phyloP scores from a whole-genome alignment of 2,329 filamentous ascomycete genomes.

The Dactylonectria estremocensis region DNA sequence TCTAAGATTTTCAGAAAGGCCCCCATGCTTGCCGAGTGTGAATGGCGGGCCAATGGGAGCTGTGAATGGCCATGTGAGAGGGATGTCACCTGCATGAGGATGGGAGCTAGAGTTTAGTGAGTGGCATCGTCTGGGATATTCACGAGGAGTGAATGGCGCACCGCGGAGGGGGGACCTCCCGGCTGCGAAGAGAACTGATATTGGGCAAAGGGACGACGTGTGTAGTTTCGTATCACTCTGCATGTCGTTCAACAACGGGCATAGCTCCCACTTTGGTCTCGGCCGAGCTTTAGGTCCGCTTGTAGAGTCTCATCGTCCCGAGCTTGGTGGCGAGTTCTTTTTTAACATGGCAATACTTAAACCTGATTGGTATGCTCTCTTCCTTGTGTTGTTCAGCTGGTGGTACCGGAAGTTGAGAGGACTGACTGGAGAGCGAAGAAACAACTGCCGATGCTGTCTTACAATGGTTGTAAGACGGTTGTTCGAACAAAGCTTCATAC shows the following conservation, averaged over 20 bases:
- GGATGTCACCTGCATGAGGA: constrained; percentile 48
- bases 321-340: constrained; percentile 3
- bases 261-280: constrained; percentile 24
- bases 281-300: constrained; percentile 19
- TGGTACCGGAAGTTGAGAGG: not conserved
- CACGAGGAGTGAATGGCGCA: constrained; percentile 7
- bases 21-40: constrained; percentile 38
- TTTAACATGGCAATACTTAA: constrained; percentile 9
- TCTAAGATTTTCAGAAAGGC: constrained; percentile 36
- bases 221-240: constrained; percentile 12
- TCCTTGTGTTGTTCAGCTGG: not conserved
- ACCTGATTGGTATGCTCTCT: constrained; percentile 1
- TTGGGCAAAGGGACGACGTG: constrained; percentile 2
- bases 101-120: constrained; percentile 29
- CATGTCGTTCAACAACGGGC: constrained; percentile 14
- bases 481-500: not conserved
- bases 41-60: constrained; percentile 40
- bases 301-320: constrained; percentile 14
- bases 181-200: constrained; percentile 20
- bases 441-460: not conserved
- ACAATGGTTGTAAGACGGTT: not conserved
- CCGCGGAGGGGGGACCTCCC: not conserved
- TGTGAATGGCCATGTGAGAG: constrained; percentile 42
- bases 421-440: not conserved
- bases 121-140: constrained; percentile 21